Conservation (phyloP, 768 basidiomycete genomes). For the Mycena chlorophos region DNA sequence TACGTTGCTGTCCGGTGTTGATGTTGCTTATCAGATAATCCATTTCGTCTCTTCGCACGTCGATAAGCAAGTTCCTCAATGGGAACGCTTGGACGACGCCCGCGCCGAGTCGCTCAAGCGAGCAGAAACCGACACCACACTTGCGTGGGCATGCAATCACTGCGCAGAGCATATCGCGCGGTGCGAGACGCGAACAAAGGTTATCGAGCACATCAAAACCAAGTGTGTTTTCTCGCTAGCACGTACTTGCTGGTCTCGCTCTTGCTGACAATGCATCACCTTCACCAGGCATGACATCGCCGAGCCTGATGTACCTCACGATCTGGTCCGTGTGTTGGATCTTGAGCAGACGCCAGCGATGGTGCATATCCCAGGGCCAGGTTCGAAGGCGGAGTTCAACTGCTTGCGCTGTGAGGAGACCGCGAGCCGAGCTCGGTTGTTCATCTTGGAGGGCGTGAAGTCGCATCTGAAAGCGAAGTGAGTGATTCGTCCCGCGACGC, state of each 20-base stretch:
- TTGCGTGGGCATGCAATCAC: conserved; percentile 17
- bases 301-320: conserved; percentile 1
- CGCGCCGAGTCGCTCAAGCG: not conserved
- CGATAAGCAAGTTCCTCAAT: too few species aligned
- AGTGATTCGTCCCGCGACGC: not conserved
- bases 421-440: not conserved
- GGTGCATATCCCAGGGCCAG: not conserved
- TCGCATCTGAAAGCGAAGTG: conserved; percentile 11
- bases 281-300: conserved; percentile 2
- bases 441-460: conserved; percentile 2
- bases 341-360: not conserved
- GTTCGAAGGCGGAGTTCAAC: not conserved
- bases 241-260: not conserved
- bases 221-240: not conserved
- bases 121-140: conserved; percentile 6
- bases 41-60: too few species aligned
- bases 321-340: conserved; percentile 10
- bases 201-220: conserved; percentile 10
- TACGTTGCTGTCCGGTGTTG: too few species aligned
- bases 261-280: not conserved
- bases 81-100: not conserved
- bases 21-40: too few species aligned
- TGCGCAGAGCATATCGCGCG: conserved; percentile 9
- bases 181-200: conserved; percentile 1
- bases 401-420: not conserved